Evolutionary conservation across 2,329 filamentous ascomycete species (phyloP).

Genomic region (Alternaria sp.): DNA sequence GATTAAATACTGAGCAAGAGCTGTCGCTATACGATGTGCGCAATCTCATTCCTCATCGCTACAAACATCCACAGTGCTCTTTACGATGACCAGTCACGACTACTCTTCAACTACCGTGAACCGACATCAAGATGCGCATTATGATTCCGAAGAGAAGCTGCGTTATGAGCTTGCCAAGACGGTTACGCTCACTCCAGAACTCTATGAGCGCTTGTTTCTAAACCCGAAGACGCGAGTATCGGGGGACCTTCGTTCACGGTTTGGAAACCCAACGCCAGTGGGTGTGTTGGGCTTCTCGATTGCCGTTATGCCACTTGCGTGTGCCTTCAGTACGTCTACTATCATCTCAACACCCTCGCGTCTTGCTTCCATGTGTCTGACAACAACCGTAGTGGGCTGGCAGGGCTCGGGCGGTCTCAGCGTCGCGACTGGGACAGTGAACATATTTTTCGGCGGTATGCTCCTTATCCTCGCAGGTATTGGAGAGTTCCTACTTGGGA

Average conservation of each 20-base stretch:
- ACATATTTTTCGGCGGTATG: constrained; percentile 25
- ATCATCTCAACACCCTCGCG: neutral
- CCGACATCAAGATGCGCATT: constrained; percentile 13
- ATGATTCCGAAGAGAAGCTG: constrained; percentile 25
- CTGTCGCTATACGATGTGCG: neutral
- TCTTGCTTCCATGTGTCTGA: neutral
- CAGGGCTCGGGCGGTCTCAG: constrained; percentile 22
- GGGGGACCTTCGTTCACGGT: constrained; percentile 18
- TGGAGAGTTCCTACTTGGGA: constrained; percentile 25
- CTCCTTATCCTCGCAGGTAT: constrained; percentile 24
- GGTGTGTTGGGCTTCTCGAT: constrained; percentile 27
- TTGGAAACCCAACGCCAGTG: constrained; percentile 26
- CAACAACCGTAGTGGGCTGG: constrained; percentile 22
- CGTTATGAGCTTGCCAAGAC: constrained; percentile 25
- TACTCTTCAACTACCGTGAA: neutral
- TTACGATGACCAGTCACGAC: neutral
- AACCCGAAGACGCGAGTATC: constrained; percentile 18
- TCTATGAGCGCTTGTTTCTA: constrained; percentile 27
- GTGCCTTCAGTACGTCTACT: constrained; percentile 21
- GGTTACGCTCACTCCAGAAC: constrained; percentile 26
- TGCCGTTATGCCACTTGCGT: constrained; percentile 19
- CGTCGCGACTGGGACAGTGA: constrained; percentile 19
- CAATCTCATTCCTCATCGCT: neutral
- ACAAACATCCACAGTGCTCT: neutral
- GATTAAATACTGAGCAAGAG: neutral